Evolutionary conservation across 2,329 filamentous ascomycete genomes (phyloP).

Genomic region (Atkinsonella texensis): DNA sequence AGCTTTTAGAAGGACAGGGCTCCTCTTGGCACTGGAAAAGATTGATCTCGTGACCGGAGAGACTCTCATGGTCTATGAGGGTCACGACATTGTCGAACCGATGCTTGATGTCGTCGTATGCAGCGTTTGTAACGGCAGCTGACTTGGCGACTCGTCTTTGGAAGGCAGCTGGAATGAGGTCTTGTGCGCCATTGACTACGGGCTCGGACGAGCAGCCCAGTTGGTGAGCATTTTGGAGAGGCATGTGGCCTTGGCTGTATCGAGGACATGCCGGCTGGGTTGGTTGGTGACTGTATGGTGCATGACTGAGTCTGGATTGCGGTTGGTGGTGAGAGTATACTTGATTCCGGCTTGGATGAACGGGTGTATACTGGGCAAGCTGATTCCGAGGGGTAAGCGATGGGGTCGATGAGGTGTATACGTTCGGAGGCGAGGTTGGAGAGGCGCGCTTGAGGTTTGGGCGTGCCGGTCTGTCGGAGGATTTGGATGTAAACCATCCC

Average conservation of each 20-base stretch:
- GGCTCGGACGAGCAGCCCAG: constrained; percentile 14
- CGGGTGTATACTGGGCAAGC: not conserved
- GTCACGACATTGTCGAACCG: constrained; percentile 60
- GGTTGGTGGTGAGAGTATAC: not conserved
- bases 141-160: not conserved
- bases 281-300: not conserved
- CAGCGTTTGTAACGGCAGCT: constrained; percentile 12
- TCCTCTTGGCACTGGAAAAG: constrained; percentile 27
- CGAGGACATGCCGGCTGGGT: not conserved
- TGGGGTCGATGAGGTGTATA: constrained; percentile 8
- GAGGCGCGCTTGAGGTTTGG: constrained; percentile 2
- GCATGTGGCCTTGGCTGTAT: not conserved
- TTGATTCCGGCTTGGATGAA: not conserved
- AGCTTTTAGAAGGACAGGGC: not conserved
- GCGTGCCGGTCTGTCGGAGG: not conserved
- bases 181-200: constrained; percentile 30
- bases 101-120: constrained; percentile 45
- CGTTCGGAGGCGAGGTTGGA: constrained; percentile 11
- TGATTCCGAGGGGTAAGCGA: not conserved
- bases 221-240: not conserved
- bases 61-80: constrained; percentile 53
- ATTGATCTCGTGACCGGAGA: constrained; percentile 40
- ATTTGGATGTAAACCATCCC: constrained; percentile 17
- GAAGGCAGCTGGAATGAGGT: constrained; percentile 19
- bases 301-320: not conserved